Percentiles rank a stretch among this genome's conserved stretches.
phyloP scores from a whole-genome alignment of 2,329 filamentous ascomycete genomes.

The Aspergillus cejpii region DNA sequence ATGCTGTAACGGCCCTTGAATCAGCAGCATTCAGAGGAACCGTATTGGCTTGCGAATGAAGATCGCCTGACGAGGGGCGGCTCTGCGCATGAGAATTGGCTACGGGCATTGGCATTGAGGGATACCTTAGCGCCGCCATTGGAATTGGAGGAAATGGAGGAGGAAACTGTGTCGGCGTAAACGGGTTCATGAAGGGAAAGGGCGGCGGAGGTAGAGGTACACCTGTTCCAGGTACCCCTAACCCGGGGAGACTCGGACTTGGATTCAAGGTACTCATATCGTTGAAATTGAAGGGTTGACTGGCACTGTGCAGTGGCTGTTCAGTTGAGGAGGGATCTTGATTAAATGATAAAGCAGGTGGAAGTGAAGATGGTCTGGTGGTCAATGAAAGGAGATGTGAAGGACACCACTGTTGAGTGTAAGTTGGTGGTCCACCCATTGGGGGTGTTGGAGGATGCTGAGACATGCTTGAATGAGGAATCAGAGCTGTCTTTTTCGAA shows the following conservation, averaged over 20 bases:
- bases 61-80: constrained; percentile 7
- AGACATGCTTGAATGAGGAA: constrained; percentile 35
- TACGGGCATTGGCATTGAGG: constrained; percentile 17
- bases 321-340: constrained; percentile 21
- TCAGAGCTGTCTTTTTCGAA: not conserved
- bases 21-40: constrained; percentile 7
- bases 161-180: constrained; percentile 28
- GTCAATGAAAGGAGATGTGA: constrained; percentile 20
- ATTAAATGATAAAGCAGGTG: constrained; percentile 23
- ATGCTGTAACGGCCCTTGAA: constrained; percentile 12
- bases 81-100: constrained; percentile 10
- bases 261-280: constrained; percentile 20
- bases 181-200: constrained; percentile 28
- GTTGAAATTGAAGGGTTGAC: constrained; percentile 18
- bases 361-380: constrained; percentile 21
- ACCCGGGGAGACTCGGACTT: constrained; percentile 28
- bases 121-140: constrained; percentile 19
- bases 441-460: constrained; percentile 43
- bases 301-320: constrained; percentile 14
- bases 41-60: constrained; percentile 11
- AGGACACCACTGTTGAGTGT: constrained; percentile 36
- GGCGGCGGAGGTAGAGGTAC: constrained; percentile 25
- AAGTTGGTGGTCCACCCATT: constrained; percentile 35
- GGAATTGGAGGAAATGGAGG: constrained; percentile 31
- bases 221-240: constrained; percentile 19